A percentile compares a stretch with the other conserved stretches of the same genome.
These are phyloP conservation scores for Magnusiomyces paraingens DNA, from an alignment of 1,139 yeast genomes.

Conservation along the genomic window DNA sequence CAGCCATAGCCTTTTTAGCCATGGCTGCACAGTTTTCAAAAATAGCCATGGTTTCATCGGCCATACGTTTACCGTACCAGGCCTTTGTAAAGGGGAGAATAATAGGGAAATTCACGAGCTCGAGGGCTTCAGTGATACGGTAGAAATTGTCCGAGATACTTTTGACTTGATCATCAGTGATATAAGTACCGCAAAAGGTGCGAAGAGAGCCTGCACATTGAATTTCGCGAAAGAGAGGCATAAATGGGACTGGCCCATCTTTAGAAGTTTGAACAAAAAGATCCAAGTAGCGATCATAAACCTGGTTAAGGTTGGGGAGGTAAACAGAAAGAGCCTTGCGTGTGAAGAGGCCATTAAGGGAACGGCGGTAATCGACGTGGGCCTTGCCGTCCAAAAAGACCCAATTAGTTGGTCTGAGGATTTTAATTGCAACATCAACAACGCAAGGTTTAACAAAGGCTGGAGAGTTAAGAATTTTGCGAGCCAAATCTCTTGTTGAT, in stretches of 20 bases:
- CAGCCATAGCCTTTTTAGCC: slow-evolving; percentile 73
- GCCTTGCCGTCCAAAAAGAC: slow-evolving; percentile 94
- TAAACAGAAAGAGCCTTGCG: slow-evolving; percentile 75
- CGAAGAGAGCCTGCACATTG: slow-evolving; percentile 89
- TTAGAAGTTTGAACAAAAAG: slow-evolving; percentile 52
- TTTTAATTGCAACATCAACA: slow-evolving; percentile 91
- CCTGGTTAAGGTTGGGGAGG: slow-evolving; percentile 73
- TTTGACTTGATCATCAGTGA: slow-evolving; percentile 82
- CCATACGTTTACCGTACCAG: slow-evolving; percentile 93
- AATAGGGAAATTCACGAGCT: slow-evolving; percentile 94
- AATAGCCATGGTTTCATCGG: slow-evolving; percentile 88
- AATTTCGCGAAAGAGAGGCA: slow-evolving; percentile 91
- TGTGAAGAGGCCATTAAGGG: slow-evolving; percentile 84
- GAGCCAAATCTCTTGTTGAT: slow-evolving; percentile 78
- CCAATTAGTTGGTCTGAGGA: slow-evolving; percentile 93
- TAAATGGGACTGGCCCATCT: slow-evolving; percentile 60
- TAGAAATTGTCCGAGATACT: slow-evolving; percentile 87
- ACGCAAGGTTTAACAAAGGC: slow-evolving; percentile 92
- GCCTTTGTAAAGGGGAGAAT: slow-evolving; percentile 93
- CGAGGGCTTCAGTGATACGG: slow-evolving; percentile 88
- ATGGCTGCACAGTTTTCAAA: slow-evolving; percentile 81
- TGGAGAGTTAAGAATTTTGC: slow-evolving; percentile 83
- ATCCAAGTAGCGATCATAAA: slow-evolving; percentile 75
- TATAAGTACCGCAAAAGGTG: slow-evolving; percentile 93
- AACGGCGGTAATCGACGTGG: slow-evolving; percentile 86